Evolutionary conservation across 106 monocot species (phyloP).

Genomic region (Alisma plantagoaquatica): DNA sequence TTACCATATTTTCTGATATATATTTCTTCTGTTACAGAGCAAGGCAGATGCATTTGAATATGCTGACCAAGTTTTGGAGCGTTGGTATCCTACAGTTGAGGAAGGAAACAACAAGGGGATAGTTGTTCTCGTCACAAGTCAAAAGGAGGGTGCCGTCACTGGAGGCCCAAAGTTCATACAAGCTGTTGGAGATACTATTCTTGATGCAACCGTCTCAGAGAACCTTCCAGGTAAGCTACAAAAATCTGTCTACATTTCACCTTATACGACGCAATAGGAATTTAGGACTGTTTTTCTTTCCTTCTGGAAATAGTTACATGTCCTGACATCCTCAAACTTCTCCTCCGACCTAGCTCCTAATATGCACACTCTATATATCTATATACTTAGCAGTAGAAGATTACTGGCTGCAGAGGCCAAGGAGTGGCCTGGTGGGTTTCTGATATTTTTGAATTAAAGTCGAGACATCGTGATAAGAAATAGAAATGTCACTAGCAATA

Average conservation of each 20-base stretch:
- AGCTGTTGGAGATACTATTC: slow-evolving; percentile 64
- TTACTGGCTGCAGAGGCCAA: too few species aligned
- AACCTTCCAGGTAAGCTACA: slow-evolving; percentile 76
- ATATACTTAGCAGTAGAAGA: too few species aligned
- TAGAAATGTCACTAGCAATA: too few species aligned
- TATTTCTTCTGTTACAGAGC: slow-evolving; percentile 33
- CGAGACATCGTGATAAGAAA: too few species aligned
- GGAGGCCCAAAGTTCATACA: slow-evolving; percentile 70
- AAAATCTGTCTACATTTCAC: neutral
- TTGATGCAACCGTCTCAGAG: slow-evolving; percentile 76
- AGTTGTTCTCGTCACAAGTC: slow-evolving; percentile 73
- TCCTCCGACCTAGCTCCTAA: too few species aligned
- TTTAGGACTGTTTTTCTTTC: too few species aligned
- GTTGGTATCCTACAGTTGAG: slow-evolving; percentile 82
- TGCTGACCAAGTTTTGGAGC: slow-evolving; percentile 78
- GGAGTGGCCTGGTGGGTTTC: too few species aligned
- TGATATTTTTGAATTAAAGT: too few species aligned
- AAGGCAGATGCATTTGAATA: slow-evolving; percentile 94
- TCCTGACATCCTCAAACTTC: too few species aligned
- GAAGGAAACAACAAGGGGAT: slow-evolving; percentile 80
- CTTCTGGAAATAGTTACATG: too few species aligned
- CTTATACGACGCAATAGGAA: too few species aligned
- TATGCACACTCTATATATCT: too few species aligned
- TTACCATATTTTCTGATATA: neutral
- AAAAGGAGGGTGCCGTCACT: slow-evolving; percentile 87